Evolutionary conservation across 306 rosid species (phyloP).

Genomic region (Lupinus albus): DNA sequence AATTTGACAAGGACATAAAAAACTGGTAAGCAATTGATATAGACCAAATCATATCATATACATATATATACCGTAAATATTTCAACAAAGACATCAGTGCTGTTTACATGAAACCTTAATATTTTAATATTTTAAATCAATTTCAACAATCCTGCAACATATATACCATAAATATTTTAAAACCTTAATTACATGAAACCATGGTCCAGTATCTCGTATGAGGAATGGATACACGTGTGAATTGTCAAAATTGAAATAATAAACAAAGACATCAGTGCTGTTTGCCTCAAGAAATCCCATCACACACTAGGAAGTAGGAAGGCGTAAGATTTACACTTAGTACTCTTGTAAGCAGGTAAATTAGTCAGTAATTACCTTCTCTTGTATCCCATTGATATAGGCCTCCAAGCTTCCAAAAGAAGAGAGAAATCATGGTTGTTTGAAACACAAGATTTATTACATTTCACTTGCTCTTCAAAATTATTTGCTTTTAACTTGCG

Average conservation of each 20-base stretch:
- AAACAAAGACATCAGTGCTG: background rate
- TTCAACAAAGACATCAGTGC: too few species aligned
- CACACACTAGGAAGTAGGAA: constrained; percentile 10
- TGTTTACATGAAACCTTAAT: constrained; percentile 13
- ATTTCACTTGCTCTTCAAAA: constrained; percentile 44
- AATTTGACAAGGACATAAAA: constrained; percentile 7
- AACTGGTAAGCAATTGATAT: background rate
- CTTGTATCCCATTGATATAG: constrained; percentile 87
- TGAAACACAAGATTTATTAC: constrained; percentile 44
- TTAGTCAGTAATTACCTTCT: constrained; percentile 59
- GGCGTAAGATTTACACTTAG: constrained; percentile 11
- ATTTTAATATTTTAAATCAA: too few species aligned
- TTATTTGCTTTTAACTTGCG: constrained; percentile 58
- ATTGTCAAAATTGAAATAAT: constrained; percentile 18
- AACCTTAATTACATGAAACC: constrained; percentile 20
- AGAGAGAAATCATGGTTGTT: constrained; percentile 47
- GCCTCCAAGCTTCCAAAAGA: constrained; percentile 91
- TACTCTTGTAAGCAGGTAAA: constrained; percentile 23
- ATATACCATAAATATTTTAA: background rate
- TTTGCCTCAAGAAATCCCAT: constrained; percentile 18
- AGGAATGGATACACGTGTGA: background rate
- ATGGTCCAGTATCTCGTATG: constrained; percentile 2
- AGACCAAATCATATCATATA: background rate
- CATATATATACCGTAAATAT: background rate
- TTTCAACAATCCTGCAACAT: constrained; percentile 20